Evolutionary conservation across 148 eudicot species (phyloP), one percentile per base, ranked within the genome.

Genomic region (Gaultheria prostrata): DNA sequence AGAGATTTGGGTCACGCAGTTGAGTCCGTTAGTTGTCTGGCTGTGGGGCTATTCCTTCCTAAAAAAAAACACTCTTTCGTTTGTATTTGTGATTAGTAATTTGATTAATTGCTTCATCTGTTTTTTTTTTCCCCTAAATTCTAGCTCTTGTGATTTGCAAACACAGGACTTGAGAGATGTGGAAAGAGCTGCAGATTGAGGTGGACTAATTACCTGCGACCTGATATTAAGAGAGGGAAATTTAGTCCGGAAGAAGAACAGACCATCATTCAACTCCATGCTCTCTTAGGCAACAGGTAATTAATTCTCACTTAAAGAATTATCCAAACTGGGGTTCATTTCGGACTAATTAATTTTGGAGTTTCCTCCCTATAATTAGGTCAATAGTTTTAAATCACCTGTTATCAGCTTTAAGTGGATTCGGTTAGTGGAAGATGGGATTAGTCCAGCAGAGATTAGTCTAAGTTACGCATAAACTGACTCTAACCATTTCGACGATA

Each of bases 181-280:
- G 98, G 98, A 13, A 95, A 95, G 85, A 95, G 98, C 78, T 95
- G 98, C 82, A 88, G 98, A 30, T 77, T 95, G 43, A 88, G 98
- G 86, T 95, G 98, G 98, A 95, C 98, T 76, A 95, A 95, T 82
- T 95, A 95, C 81, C 90, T 95, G 48, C 90, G 98, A 67, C 98
- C 98, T 30, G 98, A 94, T 89, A 95, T 95, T 24, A 94, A 94
- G 88, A 92, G 98, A 48, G 98, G 98, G 13, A 95, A 92, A 82
- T 94, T 95, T 86, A 94, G 93, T 83, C 87, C 90, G 78, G 96
- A 94, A 73, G 98, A 95, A 89, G 98, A 95, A 76, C 98, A 95
- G 87, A 95, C 95, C 71, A 95, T 95, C 82, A 95, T 95, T 85
- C 98, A 94, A 86, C 98, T 95, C 43, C 98, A 95, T 88, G 98